phyloP scores from a whole-genome alignment of 1,284 basidiomycete species.

The Apiotrichum porosum region DNA sequence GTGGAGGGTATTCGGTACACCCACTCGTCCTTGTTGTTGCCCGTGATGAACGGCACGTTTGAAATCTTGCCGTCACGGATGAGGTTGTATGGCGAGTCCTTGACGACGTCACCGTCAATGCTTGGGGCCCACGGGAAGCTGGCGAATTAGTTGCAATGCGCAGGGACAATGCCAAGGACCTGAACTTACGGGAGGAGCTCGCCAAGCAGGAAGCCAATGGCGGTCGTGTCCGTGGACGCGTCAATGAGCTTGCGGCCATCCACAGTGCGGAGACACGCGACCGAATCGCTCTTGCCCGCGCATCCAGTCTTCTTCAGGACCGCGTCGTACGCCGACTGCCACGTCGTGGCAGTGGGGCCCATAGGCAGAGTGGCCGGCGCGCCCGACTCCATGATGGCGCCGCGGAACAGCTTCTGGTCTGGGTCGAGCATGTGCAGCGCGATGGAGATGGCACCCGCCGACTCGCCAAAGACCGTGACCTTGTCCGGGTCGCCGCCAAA shows the following conservation, averaged over 20 bases:
- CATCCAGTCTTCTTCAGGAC: slow-evolving; percentile 28
- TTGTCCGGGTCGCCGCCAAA: slow-evolving; percentile 53
- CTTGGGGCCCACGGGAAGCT: slow-evolving; percentile 8
- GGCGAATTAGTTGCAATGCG: no score
- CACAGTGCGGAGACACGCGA: slow-evolving; percentile 38
- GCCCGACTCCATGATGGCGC: slow-evolving; percentile 49
- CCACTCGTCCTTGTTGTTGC: slow-evolving; percentile 24
- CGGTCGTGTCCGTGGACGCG: no score
- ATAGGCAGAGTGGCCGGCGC: slow-evolving; percentile 33
- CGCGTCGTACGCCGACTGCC: slow-evolving; percentile 32
- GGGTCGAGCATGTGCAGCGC: slow-evolving; percentile 31
- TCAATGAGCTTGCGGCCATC: slow-evolving; percentile 26
- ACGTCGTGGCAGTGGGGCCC: slow-evolving; percentile 23
- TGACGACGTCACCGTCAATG: slow-evolving; percentile 23
- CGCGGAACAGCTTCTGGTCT: slow-evolving; percentile 35
- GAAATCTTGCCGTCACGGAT: slow-evolving; percentile 16
- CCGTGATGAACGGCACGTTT: slow-evolving; percentile 29
- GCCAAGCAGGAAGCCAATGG: no score
- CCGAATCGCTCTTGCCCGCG: slow-evolving; percentile 2
- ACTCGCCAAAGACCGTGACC: slow-evolving; percentile 49
- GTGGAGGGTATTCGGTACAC: no score
- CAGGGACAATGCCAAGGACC: no score
- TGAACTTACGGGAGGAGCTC: no score
- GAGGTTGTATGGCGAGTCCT: slow-evolving; percentile 15
- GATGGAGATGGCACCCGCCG: slow-evolving; percentile 44